Percentiles rank a stretch among this genome's conserved stretches.
Evolutionary conservation across 345 rosid species (phyloP).

Genomic region (Eutrema japonicum): DNA sequence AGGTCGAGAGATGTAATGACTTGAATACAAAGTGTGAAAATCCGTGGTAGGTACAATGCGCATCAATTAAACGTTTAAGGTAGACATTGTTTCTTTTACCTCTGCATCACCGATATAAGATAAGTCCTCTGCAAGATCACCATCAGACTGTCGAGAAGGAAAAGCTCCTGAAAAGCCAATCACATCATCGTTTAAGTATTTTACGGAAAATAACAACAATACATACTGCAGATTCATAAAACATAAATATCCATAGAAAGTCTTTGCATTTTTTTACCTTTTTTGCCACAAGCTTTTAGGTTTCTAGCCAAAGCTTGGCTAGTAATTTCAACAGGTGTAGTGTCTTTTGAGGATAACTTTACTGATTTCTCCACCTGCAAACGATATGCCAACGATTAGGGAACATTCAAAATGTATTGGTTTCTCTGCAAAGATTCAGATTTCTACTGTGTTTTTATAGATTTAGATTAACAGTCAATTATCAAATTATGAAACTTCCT

Average conservation of each 20-base stretch:
- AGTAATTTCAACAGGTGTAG: not conserved
- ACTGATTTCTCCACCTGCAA: conserved; percentile 42
- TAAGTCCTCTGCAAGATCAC: conserved; percentile 32
- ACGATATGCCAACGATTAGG: not conserved
- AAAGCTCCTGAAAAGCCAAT: conserved; percentile 24
- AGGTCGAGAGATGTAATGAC: not conserved
- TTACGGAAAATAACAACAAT: not conserved
- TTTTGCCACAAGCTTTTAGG: conserved; percentile 13
- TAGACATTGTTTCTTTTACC: conserved; percentile 26
- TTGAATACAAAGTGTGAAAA: conserved; percentile 6
- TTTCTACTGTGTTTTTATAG: not conserved
- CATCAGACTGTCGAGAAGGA: conserved; percentile 1
- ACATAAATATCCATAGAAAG: not conserved
- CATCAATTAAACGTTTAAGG: conserved; percentile 10
- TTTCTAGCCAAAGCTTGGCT: conserved; percentile 26
- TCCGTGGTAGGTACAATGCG: not conserved
- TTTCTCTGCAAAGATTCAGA: not conserved
- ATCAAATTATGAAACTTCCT: too few relatives aligned
- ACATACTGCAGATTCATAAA: not conserved
- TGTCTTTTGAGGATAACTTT: conserved; percentile 10
- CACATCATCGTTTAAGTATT: conserved; percentile 15
- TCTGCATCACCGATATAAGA: conserved; percentile 44
- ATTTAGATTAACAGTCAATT: too few relatives aligned
- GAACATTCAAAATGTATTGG: not conserved
- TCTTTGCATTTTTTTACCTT: conserved; percentile 29